phyloP scores from a whole-genome alignment of 2,329 filamentous ascomycete species.

The Amauroascus verrucosus region DNA sequence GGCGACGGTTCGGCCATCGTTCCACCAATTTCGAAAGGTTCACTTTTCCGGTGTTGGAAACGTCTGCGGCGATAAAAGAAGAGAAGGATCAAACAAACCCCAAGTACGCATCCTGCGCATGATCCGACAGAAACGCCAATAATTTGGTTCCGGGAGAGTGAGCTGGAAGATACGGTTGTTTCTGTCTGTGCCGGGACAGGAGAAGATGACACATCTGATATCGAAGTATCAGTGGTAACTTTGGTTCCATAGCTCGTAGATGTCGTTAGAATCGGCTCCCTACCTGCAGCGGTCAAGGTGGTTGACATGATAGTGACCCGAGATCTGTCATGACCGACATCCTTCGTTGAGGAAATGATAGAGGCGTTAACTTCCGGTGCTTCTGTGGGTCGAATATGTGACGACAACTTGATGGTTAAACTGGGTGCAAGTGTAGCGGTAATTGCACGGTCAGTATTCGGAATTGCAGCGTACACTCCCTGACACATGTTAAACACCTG shows the following conservation, averaged over 20 bases:
- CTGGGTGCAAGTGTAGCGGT: constrained; percentile 15
- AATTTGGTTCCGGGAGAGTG: constrained; percentile 25
- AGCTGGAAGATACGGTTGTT: not conserved
- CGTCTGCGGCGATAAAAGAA: constrained; percentile 23
- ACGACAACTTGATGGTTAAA: constrained; percentile 14
- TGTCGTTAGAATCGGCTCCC: not conserved
- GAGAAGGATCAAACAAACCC: constrained; percentile 34
- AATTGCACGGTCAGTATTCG: constrained; percentile 46
- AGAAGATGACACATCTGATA: not conserved
- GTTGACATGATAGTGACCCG: not conserved
- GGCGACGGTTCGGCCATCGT: constrained; percentile 28
- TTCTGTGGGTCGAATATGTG: constrained; percentile 1
- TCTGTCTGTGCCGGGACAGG: not conserved
- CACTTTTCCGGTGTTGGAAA: constrained; percentile 19
- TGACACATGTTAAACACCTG: constrained; percentile 49
- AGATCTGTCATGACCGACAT: not conserved
- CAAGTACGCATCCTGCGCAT: constrained; percentile 42
- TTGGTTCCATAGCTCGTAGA: not conserved
- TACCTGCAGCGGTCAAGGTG: not conserved
- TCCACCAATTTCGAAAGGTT: constrained; percentile 33
- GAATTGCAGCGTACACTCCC: constrained; percentile 40
- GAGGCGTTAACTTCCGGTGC: not conserved
- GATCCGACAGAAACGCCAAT: constrained; percentile 50
- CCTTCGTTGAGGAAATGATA: not conserved
- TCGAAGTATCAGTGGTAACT: not conserved